Evolutionary conservation across 345 rosid genomes (phyloP).

Genomic region (Gossypium thurberi): DNA sequence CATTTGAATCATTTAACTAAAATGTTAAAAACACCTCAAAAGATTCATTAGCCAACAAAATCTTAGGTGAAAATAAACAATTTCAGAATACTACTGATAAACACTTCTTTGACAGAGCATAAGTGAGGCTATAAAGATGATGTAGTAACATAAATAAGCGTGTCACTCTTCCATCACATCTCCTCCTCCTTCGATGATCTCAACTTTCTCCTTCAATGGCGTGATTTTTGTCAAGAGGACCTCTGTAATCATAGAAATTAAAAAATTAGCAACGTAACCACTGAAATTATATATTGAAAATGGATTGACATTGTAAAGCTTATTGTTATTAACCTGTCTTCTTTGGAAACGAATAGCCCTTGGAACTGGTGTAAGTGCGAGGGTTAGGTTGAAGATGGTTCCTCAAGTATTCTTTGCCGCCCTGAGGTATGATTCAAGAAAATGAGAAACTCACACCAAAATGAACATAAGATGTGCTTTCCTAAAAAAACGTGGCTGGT

Average conservation of each 20-base stretch:
- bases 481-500: background rate
- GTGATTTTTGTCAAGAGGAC: slow-evolving; percentile 63
- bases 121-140: background rate
- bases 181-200: slow-evolving; percentile 47
- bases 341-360: slow-evolving; percentile 62
- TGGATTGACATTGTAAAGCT: background rate
- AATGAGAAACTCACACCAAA: slow-evolving; percentile 2
- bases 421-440: slow-evolving; percentile 34
- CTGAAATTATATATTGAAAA: background rate
- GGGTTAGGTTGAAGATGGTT: slow-evolving; percentile 79
- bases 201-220: slow-evolving; percentile 48
- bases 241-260: slow-evolving; percentile 40
- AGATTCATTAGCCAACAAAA: background rate
- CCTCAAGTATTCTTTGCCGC: slow-evolving; percentile 65
- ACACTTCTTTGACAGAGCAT: background rate
- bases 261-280: background rate
- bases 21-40: background rate
- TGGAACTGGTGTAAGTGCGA: slow-evolving; percentile 48
- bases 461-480: background rate
- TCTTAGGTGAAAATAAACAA: background rate
- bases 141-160: background rate
- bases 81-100: background rate
- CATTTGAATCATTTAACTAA: background rate
- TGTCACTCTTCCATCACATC: slow-evolving; percentile 74
- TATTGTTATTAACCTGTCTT: slow-evolving; percentile 45